Evolutionary conservation across 2,329 filamentous ascomycete genomes (phyloP), one percentile per base, ranked within the genome.

Genomic region (Colletotrichum simmondsii): DNA sequence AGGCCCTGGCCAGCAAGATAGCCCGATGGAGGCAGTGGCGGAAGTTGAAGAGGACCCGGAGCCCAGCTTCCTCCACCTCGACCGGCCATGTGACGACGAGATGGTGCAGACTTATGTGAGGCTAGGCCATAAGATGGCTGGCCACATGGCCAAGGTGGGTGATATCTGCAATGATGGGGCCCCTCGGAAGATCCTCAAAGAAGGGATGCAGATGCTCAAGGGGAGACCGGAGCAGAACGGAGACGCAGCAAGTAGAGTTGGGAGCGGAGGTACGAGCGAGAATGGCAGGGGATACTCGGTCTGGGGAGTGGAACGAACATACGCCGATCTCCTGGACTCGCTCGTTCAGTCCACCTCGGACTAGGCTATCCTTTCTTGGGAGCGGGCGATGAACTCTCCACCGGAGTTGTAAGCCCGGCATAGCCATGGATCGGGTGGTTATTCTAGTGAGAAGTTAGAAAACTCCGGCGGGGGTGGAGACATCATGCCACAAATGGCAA

Each of bases 11-110:
- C 35, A 53, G 32, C 26, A 49, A 16, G 14, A 53, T 12, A 14
- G 0, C 58, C 74, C 4, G 70, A 74, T 42, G 5, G 37, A 42
- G 16, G 37, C 37, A 16, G 37, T 42, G 3, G 26, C 30, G 22
- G 46, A 56, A 35, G 26, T 61, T n/a, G 69, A 69, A 14, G 53
- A 71, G 3, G 65, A 64, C 28, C 67, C 70, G 12, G 71, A 75
- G 12, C 83, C 85, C 0, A 82, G 79, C 0, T 86, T 87, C 10
- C 87, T 90, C 49, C 84, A 87, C 22, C 80, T 91, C 0, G 89
- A 91, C 68, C 82, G 88, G 11, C 89, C 89, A 0, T 85, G 85
- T 2, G 88, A 90, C 73, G 89, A 91, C 76, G 88, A 90, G 75
- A 82, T 90, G 61, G 88, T 90, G 1, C 89, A 91, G 75, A 78